phyloP scores from a whole-genome alignment of 2,329 filamentous ascomycete species.

The Raffaelea ambrosiae region DNA sequence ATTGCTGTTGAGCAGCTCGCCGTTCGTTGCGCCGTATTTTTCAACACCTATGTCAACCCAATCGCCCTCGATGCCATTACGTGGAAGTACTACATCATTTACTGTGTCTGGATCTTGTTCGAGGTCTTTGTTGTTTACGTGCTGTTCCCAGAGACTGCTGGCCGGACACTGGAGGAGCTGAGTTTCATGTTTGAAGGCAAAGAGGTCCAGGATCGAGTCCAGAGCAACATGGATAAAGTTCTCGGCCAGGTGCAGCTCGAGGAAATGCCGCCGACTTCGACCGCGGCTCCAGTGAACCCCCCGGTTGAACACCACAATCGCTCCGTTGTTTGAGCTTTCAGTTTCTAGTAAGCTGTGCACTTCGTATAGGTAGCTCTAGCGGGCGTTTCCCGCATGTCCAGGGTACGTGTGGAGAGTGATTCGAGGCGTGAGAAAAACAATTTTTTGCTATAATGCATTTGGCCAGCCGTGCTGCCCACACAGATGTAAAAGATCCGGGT shows the following conservation, averaged over 20 bases:
- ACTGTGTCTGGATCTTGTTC: slow-evolving; percentile 10
- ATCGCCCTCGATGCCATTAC: neutral
- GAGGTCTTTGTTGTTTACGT: slow-evolving; percentile 7
- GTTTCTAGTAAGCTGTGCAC: no score
- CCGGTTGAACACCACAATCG: no score
- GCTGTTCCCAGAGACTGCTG: slow-evolving; percentile 16
- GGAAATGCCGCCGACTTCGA: neutral
- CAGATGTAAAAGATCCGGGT: no score
- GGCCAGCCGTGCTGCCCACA: no score
- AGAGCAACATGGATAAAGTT: slow-evolving; percentile 7
- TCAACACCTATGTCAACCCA: neutral
- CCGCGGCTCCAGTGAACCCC: no score
- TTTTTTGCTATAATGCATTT: no score
- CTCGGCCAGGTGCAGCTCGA: slow-evolving; percentile 3
- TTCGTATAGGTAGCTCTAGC: no score
- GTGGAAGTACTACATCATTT: neutral
- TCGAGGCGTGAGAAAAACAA: no score
- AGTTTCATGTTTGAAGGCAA: slow-evolving; percentile 12
- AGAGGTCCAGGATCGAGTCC: slow-evolving; percentile 8
- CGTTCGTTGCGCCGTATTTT: slow-evolving; percentile 30
- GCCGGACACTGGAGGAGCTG: slow-evolving; percentile 16
- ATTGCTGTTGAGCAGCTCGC: slow-evolving; percentile 37
- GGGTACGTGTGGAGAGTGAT: no score
- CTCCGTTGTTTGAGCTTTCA: no score
- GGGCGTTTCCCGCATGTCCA: no score